phyloP scores from a whole-genome alignment of 192 early-diverging fungal species.

The Gonapodya prolifera region DNA sequence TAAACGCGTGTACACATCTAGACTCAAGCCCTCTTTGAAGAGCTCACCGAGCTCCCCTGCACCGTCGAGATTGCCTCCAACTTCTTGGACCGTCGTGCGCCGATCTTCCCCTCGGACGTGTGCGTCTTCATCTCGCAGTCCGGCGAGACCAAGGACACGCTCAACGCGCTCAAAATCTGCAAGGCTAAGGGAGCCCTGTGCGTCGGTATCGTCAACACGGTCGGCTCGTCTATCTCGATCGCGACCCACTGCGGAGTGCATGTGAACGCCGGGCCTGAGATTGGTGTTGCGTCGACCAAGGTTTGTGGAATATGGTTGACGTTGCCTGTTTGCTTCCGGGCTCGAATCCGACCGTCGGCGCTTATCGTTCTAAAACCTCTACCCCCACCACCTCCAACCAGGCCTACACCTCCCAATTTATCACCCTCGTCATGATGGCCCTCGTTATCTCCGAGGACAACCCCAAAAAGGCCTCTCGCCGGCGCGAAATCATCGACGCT shows the following conservation, averaged over 20 bases:
- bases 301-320: too few species aligned
- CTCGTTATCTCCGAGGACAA: constrained; percentile 88
- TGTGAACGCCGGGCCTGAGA: constrained; percentile 98
- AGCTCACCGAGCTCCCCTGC: constrained; percentile 91
- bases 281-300: constrained; percentile 97
- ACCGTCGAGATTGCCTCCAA: constrained; percentile 83
- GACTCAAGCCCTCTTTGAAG: constrained; percentile 94
- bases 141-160: constrained; percentile 96
- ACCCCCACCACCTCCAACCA: too few species aligned
- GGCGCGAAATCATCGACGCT: constrained; percentile 86
- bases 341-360: too few species aligned
- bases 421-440: constrained; percentile 98
- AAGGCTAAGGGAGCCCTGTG: constrained; percentile 91
- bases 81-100: constrained; percentile 89
- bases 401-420: constrained; percentile 98
- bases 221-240: constrained; percentile 88
- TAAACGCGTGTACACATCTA: constrained; percentile 13
- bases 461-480: constrained; percentile 72
- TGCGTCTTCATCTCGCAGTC: constrained; percentile 99
- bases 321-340: too few species aligned
- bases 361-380: too few species aligned
- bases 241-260: constrained; percentile 99
- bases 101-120: constrained; percentile 98
- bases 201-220: constrained; percentile 96
- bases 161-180: constrained; percentile 94